Base-by-base conservation (phyloP, 2,329 filamentous ascomycete genomes). In the Coniochaeta sp. region DNA sequence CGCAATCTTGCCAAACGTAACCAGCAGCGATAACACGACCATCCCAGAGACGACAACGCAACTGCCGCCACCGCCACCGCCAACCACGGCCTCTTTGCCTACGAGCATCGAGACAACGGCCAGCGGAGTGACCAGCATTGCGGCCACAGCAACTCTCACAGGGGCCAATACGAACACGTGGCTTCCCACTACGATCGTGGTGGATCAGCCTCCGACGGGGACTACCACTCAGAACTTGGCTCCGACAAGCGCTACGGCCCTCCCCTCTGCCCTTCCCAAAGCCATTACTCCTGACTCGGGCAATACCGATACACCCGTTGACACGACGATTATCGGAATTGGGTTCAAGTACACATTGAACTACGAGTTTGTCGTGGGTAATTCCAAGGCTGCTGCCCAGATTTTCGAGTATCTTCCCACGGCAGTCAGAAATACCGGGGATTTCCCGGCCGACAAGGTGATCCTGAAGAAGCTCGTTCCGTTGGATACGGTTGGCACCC, bases 301-400 rank as follows among this genome's bases (percentile, higher is more conserved):
- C 56, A 77, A 80, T 22, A 66, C 71, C 10, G 62, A 75, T 4
- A 72, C 79, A 19, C 89, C 90, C 0, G 74, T 79, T 3, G 89
- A 90, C 65, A 86, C 84, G 0, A 86, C 84, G 4, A 75, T 90
- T 66, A 88, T 96, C 66, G 91, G 96, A 71, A 82, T 98, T 63
- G 95, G 90, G 36, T 97, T 98, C 81, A 78, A 85, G 58, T 89
- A 86, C 69, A 83, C 84, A 1, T 81, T 96, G 66, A 93, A 96
- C 76, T 99, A 95, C 73, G 77, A 83, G 9, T 96, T 96, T 70
- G 89, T 98, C 30, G 87, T 89, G 12, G 79, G 78, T 24, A 86
- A 89, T 63, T 80, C 85, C 16, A 81, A 88, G 64, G 89, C 92
- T 19, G 89, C 91, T 5, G 85, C 85, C 42, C 93, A 98, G 74